Evolutionary conservation across 768 basidiomycete species (phyloP).

Genomic region (Mycena galopus): DNA sequence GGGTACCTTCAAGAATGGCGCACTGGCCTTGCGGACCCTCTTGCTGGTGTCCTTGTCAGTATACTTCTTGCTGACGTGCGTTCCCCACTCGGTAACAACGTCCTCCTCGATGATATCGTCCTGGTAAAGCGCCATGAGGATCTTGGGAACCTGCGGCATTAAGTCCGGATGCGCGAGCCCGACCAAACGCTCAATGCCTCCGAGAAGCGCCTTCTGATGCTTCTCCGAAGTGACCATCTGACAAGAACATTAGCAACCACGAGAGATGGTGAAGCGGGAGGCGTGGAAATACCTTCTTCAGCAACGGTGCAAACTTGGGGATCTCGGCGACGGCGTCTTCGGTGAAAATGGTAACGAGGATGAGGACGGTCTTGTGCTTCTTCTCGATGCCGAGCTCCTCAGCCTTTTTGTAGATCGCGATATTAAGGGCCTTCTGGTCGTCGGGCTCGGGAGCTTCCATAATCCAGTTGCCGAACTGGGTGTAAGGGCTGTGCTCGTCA

Average conservation of each 20-base stretch:
- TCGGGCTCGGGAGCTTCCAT: slow-evolving; percentile 72
- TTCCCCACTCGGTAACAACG: slow-evolving; percentile 91
- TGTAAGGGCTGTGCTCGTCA: slow-evolving; percentile 88
- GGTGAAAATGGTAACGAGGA: slow-evolving; percentile 87
- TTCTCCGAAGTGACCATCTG: slow-evolving; percentile 94
- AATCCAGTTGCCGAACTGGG: slow-evolving; percentile 87
- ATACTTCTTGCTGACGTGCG: slow-evolving; percentile 96
- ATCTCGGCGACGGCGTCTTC: slow-evolving; percentile 77
- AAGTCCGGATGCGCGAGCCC: slow-evolving; percentile 83
- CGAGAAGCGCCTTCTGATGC: slow-evolving; percentile 94
- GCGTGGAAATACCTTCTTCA: slow-evolving; percentile 73
- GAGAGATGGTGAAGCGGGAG: background rate
- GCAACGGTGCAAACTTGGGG: slow-evolving; percentile 71
- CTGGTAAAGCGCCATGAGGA: slow-evolving; percentile 96
- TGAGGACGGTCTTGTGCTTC: slow-evolving; percentile 91
- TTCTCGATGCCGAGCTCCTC: slow-evolving; percentile 93
- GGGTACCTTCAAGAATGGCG: slow-evolving; percentile 92
- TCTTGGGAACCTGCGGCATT: slow-evolving; percentile 82
- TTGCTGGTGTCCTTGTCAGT: slow-evolving; percentile 95
- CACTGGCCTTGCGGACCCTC: slow-evolving; percentile 95
- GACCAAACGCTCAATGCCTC: slow-evolving; percentile 90
- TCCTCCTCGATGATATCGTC: slow-evolving; percentile 94
- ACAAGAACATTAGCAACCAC: slow-evolving; percentile 21
- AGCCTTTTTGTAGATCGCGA: slow-evolving; percentile 88
- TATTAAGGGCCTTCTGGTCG: slow-evolving; percentile 64